These are phyloP conservation scores for Sugiyamaella valdiviana DNA, from an alignment of 805 yeast species.

Conservation along the genomic window DNA sequence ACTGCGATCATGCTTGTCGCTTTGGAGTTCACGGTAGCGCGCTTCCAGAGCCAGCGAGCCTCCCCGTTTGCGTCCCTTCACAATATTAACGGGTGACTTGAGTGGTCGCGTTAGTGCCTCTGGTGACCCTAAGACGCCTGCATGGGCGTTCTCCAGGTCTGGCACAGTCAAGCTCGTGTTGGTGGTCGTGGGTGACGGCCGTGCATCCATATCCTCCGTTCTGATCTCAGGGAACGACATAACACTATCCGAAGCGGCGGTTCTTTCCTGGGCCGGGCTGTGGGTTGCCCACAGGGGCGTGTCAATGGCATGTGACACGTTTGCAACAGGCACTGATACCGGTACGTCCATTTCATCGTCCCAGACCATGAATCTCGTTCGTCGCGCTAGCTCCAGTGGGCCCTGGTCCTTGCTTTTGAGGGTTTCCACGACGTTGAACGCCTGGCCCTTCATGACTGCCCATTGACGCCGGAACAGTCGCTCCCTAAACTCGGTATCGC, in stretches of 20 bases:
- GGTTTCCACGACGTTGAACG: slow-evolving; percentile 66
- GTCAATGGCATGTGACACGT: slow-evolving; percentile 40
- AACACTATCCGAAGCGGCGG: not conserved
- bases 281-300: slow-evolving; percentile 29
- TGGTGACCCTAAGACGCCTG: not conserved
- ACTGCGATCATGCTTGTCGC: slow-evolving; percentile 2
- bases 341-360: slow-evolving; percentile 62
- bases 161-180: not conserved
- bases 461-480: slow-evolving; percentile 63
- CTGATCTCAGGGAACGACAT: not conserved
- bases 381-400: slow-evolving; percentile 58
- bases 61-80: slow-evolving; percentile 10
- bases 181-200: not conserved
- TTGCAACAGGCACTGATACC: slow-evolving; percentile 33
- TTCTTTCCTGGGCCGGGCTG: not conserved
- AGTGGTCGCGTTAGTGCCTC: not conserved
- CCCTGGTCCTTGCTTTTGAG: slow-evolving; percentile 53
- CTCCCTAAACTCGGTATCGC: slow-evolving; percentile 57
- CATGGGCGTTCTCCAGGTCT: not conserved
- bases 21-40: slow-evolving; percentile 7
- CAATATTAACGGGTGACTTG: not conserved
- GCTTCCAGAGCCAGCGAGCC: slow-evolving; percentile 19
- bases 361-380: slow-evolving; percentile 50
- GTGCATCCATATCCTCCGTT: not conserved
- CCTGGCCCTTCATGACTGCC: slow-evolving; percentile 71